Evolutionary conservation across 306 rosid genomes (phyloP).

Genomic region (Cercis canadensis): DNA sequence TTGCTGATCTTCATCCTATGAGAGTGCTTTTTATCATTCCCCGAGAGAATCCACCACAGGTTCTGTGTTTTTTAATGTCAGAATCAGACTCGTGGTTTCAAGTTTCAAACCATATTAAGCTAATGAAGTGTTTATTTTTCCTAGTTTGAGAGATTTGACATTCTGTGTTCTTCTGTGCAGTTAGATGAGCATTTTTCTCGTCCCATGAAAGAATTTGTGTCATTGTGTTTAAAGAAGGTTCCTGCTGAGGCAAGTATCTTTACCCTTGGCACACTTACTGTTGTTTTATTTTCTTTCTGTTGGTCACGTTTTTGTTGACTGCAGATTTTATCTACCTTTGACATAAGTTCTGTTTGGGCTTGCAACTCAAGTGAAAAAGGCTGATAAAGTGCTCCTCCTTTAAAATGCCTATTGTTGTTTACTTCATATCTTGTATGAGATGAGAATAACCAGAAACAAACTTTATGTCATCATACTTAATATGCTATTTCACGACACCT

Average conservation of each 20-base stretch:
- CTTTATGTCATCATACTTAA: conserved; percentile 16
- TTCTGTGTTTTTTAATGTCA: conserved; percentile 35
- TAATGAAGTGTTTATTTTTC: conserved; percentile 31
- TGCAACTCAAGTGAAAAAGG: conserved; percentile 10
- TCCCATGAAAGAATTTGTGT: conserved; percentile 91
- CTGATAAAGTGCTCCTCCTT: neutral
- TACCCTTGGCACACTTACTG: conserved; percentile 5
- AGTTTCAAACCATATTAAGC: conserved; percentile 21
- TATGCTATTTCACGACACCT: conserved; percentile 18
- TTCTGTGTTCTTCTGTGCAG: conserved; percentile 57
- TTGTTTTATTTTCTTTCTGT: conserved; percentile 30
- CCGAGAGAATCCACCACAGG: conserved; percentile 99
- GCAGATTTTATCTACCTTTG: conserved; percentile 11
- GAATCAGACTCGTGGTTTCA: conserved; percentile 20
- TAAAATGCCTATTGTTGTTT: neutral
- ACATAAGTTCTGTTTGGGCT: conserved; percentile 28
- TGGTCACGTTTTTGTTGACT: neutral
- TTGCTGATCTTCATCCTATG: conserved; percentile 99
- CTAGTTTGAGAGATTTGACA: conserved; percentile 27
- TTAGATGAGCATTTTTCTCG: conserved; percentile 99
- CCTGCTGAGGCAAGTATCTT: conserved; percentile 84
- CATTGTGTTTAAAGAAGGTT: conserved; percentile 88
- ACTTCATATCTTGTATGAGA: conserved; percentile 5
- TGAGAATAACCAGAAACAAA: conserved; percentile 5
- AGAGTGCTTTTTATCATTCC: conserved; percentile 98